These are phyloP conservation scores for Juncus inflexus DNA, from an alignment of 176 grass and related monocot species.

Conservation along the genomic window DNA sequence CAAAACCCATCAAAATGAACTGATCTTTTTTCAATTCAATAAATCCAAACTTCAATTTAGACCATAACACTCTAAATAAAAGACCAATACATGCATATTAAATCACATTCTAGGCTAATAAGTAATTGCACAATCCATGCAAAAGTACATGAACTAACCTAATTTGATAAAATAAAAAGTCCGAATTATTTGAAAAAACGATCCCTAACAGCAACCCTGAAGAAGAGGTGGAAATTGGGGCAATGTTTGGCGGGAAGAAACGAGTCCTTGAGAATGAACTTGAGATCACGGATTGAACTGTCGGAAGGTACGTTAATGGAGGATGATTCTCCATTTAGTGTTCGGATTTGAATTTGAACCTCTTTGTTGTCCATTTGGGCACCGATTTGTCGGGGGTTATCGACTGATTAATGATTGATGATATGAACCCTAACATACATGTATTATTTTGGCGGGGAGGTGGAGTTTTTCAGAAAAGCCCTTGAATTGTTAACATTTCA, in stretches of 20 bases:
- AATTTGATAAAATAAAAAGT: too few relatives aligned
- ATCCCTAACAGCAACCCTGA: too few relatives aligned
- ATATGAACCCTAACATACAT: not conserved
- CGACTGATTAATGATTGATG: not conserved
- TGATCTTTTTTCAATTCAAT: not conserved
- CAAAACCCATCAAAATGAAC: constrained; percentile 10
- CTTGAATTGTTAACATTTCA: too few relatives aligned
- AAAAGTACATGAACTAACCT: too few relatives aligned
- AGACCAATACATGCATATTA: too few relatives aligned
- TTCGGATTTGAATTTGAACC: constrained; percentile 69
- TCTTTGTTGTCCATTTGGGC: constrained; percentile 30
- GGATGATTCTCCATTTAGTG: constrained; percentile 51
- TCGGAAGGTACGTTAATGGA: constrained; percentile 29
- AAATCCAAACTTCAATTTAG: not conserved
- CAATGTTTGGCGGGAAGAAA: constrained; percentile 60
- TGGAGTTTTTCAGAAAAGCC: too few relatives aligned
- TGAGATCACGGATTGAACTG: constrained; percentile 63
- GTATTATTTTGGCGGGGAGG: not conserved
- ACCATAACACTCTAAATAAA: too few relatives aligned
- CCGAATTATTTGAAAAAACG: too few relatives aligned
- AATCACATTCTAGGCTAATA: too few relatives aligned
- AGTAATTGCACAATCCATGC: too few relatives aligned
- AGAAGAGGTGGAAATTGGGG: constrained; percentile 73
- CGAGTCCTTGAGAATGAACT: constrained; percentile 51
- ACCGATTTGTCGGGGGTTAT: not conserved